phyloP scores from a whole-genome alignment of 1,284 basidiomycete genomes.

The Golubevia pallescens region DNA sequence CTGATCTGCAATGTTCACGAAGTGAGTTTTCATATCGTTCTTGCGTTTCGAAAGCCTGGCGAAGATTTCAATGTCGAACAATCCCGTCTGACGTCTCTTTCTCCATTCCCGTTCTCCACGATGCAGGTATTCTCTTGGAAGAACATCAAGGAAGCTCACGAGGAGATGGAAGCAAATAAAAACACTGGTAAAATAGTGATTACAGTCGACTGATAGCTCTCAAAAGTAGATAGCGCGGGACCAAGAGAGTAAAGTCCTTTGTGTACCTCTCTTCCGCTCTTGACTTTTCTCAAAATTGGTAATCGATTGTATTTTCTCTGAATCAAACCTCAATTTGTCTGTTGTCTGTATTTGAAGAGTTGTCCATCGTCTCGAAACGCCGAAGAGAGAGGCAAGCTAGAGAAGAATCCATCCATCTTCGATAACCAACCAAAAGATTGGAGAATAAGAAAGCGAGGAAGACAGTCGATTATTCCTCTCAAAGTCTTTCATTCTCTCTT shows the following conservation, averaged over 20 bases:
- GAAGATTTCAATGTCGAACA: no score
- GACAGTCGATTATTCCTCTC: slow-evolving; percentile 3
- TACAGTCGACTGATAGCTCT: slow-evolving; percentile 33
- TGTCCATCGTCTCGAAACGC: no score
- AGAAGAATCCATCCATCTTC: no score
- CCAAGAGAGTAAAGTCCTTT: no score
- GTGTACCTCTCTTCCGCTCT: no score
- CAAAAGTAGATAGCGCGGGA: slow-evolving; percentile 12
- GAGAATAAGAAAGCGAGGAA: background rate
- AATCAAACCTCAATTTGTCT: no score
- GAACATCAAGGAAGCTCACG: slow-evolving; percentile 81
- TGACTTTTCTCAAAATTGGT: slow-evolving; percentile 11
- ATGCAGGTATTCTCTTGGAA: slow-evolving; percentile 79
- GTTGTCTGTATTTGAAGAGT: no score
- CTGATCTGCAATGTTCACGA: slow-evolving; percentile 80
- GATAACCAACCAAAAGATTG: no score
- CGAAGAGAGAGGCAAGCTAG: no score
- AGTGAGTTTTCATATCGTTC: slow-evolving; percentile 64
- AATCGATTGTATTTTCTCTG: no score
- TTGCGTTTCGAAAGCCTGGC: no score
- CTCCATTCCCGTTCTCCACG: background rate
- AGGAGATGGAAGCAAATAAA: slow-evolving; percentile 83
- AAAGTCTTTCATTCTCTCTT: slow-evolving; percentile 3
- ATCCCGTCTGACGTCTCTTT: background rate
- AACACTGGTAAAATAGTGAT: slow-evolving; percentile 70